Evolutionary conservation across 345 rosid genomes (phyloP), one percentile per base, ranked within the genome.

Genomic region (Linum trigynum): DNA sequence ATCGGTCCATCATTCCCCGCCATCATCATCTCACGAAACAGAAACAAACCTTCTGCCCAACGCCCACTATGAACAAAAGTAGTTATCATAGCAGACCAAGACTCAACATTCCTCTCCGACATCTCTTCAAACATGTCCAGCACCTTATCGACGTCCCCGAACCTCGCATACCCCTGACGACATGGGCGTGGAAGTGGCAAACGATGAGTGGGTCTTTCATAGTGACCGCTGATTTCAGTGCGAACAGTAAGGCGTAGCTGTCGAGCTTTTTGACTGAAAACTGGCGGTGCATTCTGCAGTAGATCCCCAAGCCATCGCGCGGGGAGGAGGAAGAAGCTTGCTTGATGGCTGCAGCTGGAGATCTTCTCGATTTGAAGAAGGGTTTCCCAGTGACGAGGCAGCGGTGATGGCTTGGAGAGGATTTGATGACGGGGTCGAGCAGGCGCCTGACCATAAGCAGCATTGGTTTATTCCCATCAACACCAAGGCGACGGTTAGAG

Each of bases 71-170:
- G 75, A 67, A 76, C 45, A 65, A 69, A 78, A 10, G 73, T 77
- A 6, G 73, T 69, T 40, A 79, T 71, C 72, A 75, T 75, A 10
- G 84, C 75, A 62, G 84, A 77, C 81, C 81, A 77, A 4, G 79
- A 77, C 41, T 57, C 72, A n/a, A 64, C 65, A 57, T 75, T 57
- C 58, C 66, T 77, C 39, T 17, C 16, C 11, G 84, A 78, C 76
- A 75, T 75, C 17, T 51, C 74, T 35, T 70, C 74, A n/a, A 80
- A 80, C 38, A 70, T 5, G 11, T 5, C 43, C 9, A 63, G 65
- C 2, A 79, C 76, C 40, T 68, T 68, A 17, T 39, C 10, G 6
- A 77, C 55, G 35, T 71, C 50, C 51, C 81, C 81, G 53, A 42
- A 32, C 71, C 70, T 61, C 1, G 84, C 71, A 58, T 61, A 73